Evolutionary conservation across 352 stramenopile genomes (phyloP).

Genomic region (Phytophthora parvispora): DNA sequence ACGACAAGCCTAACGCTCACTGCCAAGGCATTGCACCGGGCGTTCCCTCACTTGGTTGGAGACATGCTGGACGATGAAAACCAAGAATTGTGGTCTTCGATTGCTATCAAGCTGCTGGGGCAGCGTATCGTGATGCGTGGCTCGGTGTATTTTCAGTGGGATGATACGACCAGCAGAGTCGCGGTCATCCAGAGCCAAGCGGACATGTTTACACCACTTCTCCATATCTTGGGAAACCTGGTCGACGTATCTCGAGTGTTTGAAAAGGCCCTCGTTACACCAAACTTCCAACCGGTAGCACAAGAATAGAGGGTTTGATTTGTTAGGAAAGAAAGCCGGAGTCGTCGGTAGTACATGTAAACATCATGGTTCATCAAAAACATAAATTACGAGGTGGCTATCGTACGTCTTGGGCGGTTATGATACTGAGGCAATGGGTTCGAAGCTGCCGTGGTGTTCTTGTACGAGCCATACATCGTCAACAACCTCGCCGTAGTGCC

Average conservation of each 20-base stretch:
- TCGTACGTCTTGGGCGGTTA: not conserved
- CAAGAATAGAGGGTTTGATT: too few species aligned
- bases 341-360: too few species aligned
- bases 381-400: not conserved
- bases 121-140: constrained; percentile 6
- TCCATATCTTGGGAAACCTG: constrained; percentile 10
- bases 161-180: not conserved
- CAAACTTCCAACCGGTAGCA: constrained; percentile 2
- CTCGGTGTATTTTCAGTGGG: constrained; percentile 13
- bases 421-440: constrained; percentile 5
- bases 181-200: constrained; percentile 2
- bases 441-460: constrained; percentile 90
- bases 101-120: constrained; percentile 3
- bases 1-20: constrained; percentile 9
- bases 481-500: constrained; percentile 82
- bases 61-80: not conserved
- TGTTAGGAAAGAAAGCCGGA: too few species aligned
- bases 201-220: constrained; percentile 14
- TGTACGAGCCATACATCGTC: constrained; percentile 94
- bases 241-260: constrained; percentile 6
- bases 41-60: constrained; percentile 3
- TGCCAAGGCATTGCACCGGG: not conserved
- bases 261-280: not conserved
- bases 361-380: too few species aligned
- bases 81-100: not conserved